A percentile compares a stretch with the other conserved stretches of the same genome.
Evolutionary conservation across 163 green algal species (phyloP).

Genomic region (Volvox carteri): DNA sequence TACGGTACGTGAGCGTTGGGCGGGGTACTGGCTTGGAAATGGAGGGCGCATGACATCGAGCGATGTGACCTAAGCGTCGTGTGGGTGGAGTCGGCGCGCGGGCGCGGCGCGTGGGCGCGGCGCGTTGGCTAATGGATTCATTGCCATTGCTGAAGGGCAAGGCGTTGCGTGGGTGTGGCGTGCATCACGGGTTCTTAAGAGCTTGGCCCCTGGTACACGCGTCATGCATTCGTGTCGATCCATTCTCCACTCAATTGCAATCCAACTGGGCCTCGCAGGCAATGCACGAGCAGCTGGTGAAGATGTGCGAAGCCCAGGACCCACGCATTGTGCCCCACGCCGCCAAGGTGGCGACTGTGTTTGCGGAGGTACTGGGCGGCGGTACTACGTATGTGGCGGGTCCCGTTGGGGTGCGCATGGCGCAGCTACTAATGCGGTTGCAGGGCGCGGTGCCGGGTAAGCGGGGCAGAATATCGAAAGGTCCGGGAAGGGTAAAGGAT

Average conservation of each 20-base stretch:
- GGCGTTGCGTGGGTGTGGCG: too few relatives aligned
- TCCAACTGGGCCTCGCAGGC: conserved; percentile 1
- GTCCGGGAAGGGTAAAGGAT: too few relatives aligned
- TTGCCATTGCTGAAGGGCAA: too few relatives aligned
- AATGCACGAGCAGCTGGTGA: conserved; percentile 86
- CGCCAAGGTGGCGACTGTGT: conserved; percentile 73
- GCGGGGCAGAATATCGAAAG: not conserved
- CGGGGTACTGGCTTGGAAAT: not conserved
- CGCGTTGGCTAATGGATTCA: too few relatives aligned
- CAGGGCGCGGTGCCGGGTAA: conserved; percentile 36
- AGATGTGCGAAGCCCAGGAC: conserved; percentile 78
- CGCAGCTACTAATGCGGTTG: conserved; percentile 78
- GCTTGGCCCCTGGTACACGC: too few relatives aligned
- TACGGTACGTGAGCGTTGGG: conserved; percentile 22
- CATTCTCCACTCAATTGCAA: not conserved
- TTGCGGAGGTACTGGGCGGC: conserved; percentile 78
- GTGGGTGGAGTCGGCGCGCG: too few relatives aligned
- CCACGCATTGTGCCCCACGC: conserved; percentile 63
- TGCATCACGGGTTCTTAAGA: too few relatives aligned
- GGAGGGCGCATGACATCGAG: too few relatives aligned
- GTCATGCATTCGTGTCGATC: not conserved
- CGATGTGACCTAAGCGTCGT: too few relatives aligned
- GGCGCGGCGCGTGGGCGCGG: too few relatives aligned
- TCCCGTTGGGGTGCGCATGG: conserved; percentile 69
- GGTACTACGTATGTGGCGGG: conserved; percentile 77